A percentile compares a stretch with the other conserved stretches of the same genome.
These are phyloP conservation scores for Otatea glauca DNA, from an alignment of 176 grass and related monocot species.

Conservation along the genomic window DNA sequence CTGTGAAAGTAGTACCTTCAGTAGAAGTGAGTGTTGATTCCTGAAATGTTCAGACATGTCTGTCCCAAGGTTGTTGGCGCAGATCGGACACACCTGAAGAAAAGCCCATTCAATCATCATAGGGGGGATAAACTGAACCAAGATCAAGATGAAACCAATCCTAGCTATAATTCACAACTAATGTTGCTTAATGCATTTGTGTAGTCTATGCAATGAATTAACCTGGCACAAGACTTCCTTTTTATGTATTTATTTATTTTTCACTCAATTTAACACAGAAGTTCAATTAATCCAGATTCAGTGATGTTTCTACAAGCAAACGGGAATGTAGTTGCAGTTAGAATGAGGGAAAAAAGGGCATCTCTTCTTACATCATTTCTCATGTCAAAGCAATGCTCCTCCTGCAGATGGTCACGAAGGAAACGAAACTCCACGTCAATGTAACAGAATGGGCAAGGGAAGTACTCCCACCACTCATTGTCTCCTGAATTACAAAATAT, in stretches of 20 bases:
- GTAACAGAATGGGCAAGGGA: slow-evolving; percentile 73
- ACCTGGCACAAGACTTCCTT: neutral
- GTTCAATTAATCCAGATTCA: slow-evolving; percentile 3
- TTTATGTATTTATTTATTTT: neutral
- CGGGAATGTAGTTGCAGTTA: slow-evolving; percentile 8
- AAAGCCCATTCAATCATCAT: slow-evolving; percentile 19
- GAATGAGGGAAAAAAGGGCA: neutral
- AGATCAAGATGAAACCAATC: neutral
- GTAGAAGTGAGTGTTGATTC: slow-evolving; percentile 46
- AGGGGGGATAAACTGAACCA: neutral
- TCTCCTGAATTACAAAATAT: slow-evolving; percentile 43
- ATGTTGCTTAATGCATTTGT: neutral
- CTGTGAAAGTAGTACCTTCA: slow-evolving; percentile 49
- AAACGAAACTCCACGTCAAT: slow-evolving; percentile 61
- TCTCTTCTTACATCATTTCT: slow-evolving; percentile 53
- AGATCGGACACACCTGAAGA: slow-evolving; percentile 69
- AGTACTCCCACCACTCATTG: slow-evolving; percentile 67
- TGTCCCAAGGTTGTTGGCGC: slow-evolving; percentile 55
- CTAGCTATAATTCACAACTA: neutral
- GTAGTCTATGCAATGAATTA: neutral
- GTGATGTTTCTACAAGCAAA: slow-evolving; percentile 11
- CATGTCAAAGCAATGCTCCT: slow-evolving; percentile 75
- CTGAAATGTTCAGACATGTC: slow-evolving; percentile 59
- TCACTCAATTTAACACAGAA: neutral
- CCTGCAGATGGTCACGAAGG: slow-evolving; percentile 60